phyloP scores from a whole-genome alignment of 768 basidiomycete genomes.

The Serendipita sp. region DNA sequence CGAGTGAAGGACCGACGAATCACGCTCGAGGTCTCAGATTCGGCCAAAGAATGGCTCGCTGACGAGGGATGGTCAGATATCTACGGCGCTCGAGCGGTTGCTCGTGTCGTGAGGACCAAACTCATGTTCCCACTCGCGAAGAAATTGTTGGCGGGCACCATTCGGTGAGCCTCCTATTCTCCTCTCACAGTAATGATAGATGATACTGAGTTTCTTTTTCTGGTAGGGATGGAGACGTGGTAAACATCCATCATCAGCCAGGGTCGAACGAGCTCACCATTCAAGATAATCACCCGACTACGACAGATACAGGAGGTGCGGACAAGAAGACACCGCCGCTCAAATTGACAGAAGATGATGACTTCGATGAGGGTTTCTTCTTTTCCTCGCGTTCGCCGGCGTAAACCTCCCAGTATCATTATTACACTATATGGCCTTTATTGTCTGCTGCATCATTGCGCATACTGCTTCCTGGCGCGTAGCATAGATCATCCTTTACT shows the following conservation, averaged over 20 bases:
- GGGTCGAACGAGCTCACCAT: conserved; percentile 34
- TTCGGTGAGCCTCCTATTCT: conserved; percentile 31
- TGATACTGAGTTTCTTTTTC: conserved; percentile 21
- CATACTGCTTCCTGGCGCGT: too few species aligned
- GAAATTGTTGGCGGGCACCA: conserved; percentile 61
- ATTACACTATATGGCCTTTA: too few species aligned
- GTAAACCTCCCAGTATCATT: not conserved
- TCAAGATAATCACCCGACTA: conserved; percentile 40
- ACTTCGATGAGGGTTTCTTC: conserved; percentile 1
- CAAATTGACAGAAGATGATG: conserved; percentile 3
- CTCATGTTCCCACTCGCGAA: conserved; percentile 72
- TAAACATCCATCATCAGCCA: conserved; percentile 32
- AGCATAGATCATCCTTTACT: too few species aligned
- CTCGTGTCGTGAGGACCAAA: conserved; percentile 66
- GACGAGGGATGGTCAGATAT: conserved; percentile 64
- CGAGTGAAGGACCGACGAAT: conserved; percentile 52
- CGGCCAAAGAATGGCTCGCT: conserved; percentile 52
- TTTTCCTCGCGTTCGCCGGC: not conserved
- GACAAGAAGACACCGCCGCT: not conserved
- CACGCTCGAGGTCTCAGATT: conserved; percentile 47
- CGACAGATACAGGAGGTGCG: not conserved
- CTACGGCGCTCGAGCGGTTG: conserved; percentile 80
- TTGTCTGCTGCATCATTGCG: too few species aligned
- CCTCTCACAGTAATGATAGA: conserved; percentile 33
- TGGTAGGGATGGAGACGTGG: conserved; percentile 49